Evolutionary conservation across 1,284 basidiomycete species (phyloP), one percentile per base, ranked within the genome.

Genomic region (Laetiporus sulphureus): DNA sequence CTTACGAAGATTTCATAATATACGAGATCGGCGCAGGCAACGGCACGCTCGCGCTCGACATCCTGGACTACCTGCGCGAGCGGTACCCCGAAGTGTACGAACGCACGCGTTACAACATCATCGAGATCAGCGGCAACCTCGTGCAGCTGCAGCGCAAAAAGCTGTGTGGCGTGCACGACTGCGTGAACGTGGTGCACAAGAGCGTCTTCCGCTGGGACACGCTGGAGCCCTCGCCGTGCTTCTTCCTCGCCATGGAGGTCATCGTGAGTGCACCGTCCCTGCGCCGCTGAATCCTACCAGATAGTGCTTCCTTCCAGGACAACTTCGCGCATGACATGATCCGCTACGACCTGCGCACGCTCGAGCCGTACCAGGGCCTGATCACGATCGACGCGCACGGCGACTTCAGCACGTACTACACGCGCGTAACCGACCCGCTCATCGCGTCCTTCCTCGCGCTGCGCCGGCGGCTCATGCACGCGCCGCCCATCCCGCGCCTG

Each of bases 21-120:
- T 99, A 96, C 71, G 96, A 99, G 63, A 85, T 99, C 47, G 96
- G 96, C 23, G 96, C 94, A 2, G 96, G 96, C 21, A 98, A 98
- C 54, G 96, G 96, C 0, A 94, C 94, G 0, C 72, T 99, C 42
- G 95, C 96, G 32, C 65, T 77, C 58, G 89, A 97, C 58, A 79
- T 97, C 35, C 76, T 99, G 44, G 75, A 88, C 57, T 91, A 83
- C 55, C 65, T 99, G 20, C 75, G 72, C 20, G 73, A 79, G 32
- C 66, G 82, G 31, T 84, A 96, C 59, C 92, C 94, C 0, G 90
- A 94, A 38, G 87, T 98, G 2, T 99, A 95, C 59, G 83, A 89
- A 44, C 75, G 90, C 16, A 97, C 92, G 3, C 73, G 75, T 7
- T 96, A 99, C 64, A 78, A 82, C 46, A 96, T 98, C 57, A 85